Base-by-base conservation (phyloP, 768 basidiomycete species). In the Leccinum obscurum region DNA sequence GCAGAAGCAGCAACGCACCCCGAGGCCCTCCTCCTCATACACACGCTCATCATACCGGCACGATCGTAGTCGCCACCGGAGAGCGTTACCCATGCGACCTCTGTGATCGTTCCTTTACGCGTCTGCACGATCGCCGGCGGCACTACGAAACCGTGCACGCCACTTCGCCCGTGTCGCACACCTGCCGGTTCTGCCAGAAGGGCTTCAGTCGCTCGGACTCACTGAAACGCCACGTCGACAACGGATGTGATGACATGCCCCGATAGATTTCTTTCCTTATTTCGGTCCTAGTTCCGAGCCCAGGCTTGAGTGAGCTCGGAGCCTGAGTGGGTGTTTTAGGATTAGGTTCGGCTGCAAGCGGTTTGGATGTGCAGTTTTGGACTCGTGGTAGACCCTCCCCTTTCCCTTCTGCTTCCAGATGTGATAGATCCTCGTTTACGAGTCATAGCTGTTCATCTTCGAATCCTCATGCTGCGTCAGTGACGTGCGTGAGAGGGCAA, bases 201-300 rank as follows among this genome's bases (percentile, higher is more conserved):
- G 86, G 86, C 69, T 91, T 92, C 71, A 89, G 88, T 76, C 84
- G 91, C 72, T 82, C 76, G 53, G 89, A 90, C 76, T 92, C 91
- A 60, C 78, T 92, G 64, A 93, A 92, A 75, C 81, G 91, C 70
- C 91, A 93, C 74, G 66, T 88, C 56, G 90, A 92, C 78, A 90
- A 91, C 65, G 90, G 90, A 54, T 90, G 89, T 76, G 86, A 87
- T 71, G 85, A 86, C 70, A 82, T 81, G 78, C 79, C 81, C 58
- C 74, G 71, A 70, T 74, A 73, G 64, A 65, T 61, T 63, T 64
- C 14, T 14, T n/a, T 20, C 26, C 9, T 50, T 50, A 5, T 28
- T 60, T 14, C 46, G 32, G 26, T 13, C 13, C 60, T 46, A 30
- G 44, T 15, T 26, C n/a, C 30, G 30, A 32, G 30, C 9, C 30